These are phyloP conservation scores for Pythium myriotylum DNA, from an alignment of 352 stramenopile species.

Conservation along the genomic window DNA sequence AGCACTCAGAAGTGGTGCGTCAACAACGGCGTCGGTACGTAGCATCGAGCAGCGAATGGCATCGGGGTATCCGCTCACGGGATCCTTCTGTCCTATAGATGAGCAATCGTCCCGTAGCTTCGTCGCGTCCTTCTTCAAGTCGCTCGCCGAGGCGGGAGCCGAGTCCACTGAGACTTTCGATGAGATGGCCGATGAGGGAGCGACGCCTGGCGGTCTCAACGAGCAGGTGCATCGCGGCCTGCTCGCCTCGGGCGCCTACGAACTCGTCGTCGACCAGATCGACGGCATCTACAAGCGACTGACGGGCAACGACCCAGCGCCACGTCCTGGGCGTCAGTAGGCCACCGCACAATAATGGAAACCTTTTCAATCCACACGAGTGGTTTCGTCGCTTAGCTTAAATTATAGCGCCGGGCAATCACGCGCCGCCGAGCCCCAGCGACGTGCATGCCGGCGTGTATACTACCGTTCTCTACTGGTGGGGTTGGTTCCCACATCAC, in stretches of 20 bases:
- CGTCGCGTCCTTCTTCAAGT: conserved; percentile 85
- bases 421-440: background rate
- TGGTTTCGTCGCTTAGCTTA: conserved; percentile 7
- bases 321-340: conserved; percentile 43
- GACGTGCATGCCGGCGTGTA: background rate
- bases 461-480: conserved; percentile 6
- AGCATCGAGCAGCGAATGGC: background rate
- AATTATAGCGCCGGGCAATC: conserved; percentile 12
- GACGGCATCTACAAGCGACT: conserved; percentile 85
- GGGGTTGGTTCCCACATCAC: background rate
- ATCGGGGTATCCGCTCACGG: background rate
- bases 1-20: conserved; percentile 86
- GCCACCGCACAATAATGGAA: background rate
- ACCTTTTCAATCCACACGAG: background rate
- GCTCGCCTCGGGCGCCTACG: conserved; percentile 67
- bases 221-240: conserved; percentile 83
- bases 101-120: conserved; percentile 75
- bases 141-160: conserved; percentile 69
- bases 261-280: conserved; percentile 79
- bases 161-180: conserved; percentile 77
- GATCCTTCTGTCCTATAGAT: conserved; percentile 30
- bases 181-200: conserved; percentile 84
- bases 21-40: conserved; percentile 83
- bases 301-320: conserved; percentile 61
- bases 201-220: conserved; percentile 81